These are phyloP conservation scores for Pulveroboletus sp. DNA, from an alignment of 768 basidiomycete genomes.

Conservation along the genomic window DNA sequence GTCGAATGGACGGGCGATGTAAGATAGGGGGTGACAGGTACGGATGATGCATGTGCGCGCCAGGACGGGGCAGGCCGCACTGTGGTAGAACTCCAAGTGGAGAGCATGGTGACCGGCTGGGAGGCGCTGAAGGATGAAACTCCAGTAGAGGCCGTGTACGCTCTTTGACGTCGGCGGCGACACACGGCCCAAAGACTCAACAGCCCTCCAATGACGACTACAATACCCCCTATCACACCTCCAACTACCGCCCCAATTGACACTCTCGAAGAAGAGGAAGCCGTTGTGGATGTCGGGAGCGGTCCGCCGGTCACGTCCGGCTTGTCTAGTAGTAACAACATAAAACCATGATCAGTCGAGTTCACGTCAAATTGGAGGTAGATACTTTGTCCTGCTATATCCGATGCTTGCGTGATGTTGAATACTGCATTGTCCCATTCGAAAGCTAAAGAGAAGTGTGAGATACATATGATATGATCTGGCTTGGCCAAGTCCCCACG, in stretches of 20 bases:
- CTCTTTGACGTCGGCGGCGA: slow-evolving; percentile 9
- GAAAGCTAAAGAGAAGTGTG: slow-evolving; percentile 10
- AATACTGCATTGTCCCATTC: slow-evolving; percentile 18
- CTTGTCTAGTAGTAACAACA: not conserved
- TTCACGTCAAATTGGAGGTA: not conserved
- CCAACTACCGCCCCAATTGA: slow-evolving; percentile 18
- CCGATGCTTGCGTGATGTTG: slow-evolving; percentile 6
- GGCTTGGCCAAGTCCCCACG: slow-evolving; percentile 10
- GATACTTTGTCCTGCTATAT: slow-evolving; percentile 8
- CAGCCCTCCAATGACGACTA: slow-evolving; percentile 8
- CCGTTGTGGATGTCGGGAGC: slow-evolving; percentile 2
- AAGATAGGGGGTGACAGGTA: not conserved
- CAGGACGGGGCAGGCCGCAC: not conserved
- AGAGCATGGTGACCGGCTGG: not conserved
- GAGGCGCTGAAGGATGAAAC: not conserved
- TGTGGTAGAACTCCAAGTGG: not conserved
- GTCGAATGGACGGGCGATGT: slow-evolving; percentile 9
- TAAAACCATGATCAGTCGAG: not conserved
- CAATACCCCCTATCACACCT: slow-evolving; percentile 18
- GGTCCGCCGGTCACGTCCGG: slow-evolving; percentile 17
- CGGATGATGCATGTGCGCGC: not conserved
- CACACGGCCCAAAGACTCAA: slow-evolving; percentile 10
- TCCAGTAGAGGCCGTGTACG: not conserved
- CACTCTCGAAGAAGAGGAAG: slow-evolving; percentile 8
- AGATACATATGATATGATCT: not conserved